Evolutionary conservation across 306 rosid species (phyloP), one percentile per base, ranked within the genome.

Genomic region (Vachellia pachyceras): DNA sequence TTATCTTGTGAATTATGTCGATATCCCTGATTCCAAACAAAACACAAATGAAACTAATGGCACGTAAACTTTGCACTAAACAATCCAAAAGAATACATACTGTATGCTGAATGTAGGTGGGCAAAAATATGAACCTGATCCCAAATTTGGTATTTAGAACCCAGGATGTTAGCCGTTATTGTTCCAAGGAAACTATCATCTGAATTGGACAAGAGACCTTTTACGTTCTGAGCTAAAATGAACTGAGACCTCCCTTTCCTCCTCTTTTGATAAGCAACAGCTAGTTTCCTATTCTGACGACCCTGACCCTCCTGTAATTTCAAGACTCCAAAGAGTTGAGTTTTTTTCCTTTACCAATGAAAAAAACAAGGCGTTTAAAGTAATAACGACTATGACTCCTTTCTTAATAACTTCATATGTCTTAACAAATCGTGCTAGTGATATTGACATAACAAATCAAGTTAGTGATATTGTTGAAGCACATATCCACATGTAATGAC

Each of bases 111-210:
- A 40, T n/a, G n/a, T n/a, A 37, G 33, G 78, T 11, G 66, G 66
- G 36, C 10, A 67, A 37, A 52, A 70, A 73, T 80, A 33, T 73
- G 14, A 83, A 91, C 97, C 97, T 93, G 92, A 84, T 93, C 94
- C 97, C 94, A 91, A 45, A 95, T 89, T 29, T 80, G 83, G 82
- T 93, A 95, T 65, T 90, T 95, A 15, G 99, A 93, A 18, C 99
- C 99, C 65, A 93, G 73, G 64, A 95, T 82, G 85, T 93, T 95
- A n/a, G 99, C 86, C 3, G 88, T 84, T 10, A 95, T 85, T 23
- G 79, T 88, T 75, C 99, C 99, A 71, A 91, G 88, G 82, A 91
- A 90, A 69, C 89, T 83, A 35, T 86, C 91, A 76, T 95, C 97
- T 5, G 88, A 85, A 68, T 49, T 77, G 79, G 90, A 87, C 35